Conservation (phyloP, 495 filamentous ascomycete genomes). For the Aspergillus kassunensis region DNA sequence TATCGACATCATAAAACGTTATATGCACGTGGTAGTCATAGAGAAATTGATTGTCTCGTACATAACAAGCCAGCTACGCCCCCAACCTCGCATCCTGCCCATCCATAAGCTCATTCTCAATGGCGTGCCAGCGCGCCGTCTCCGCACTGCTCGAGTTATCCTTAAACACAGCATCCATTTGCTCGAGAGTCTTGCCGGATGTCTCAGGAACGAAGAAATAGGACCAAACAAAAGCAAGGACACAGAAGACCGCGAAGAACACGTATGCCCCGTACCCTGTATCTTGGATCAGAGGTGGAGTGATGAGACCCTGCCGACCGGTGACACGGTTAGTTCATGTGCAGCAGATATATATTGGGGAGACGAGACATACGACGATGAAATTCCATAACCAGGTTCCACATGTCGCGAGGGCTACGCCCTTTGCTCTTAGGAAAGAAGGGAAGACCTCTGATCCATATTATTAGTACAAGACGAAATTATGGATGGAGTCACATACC, state of each 20-base stretch:
- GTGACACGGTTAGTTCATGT: background rate
- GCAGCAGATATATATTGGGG: background rate
- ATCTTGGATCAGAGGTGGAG: slow-evolving; percentile 50
- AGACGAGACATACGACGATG: slow-evolving; percentile 39
- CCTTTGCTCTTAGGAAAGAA: slow-evolving; percentile 49
- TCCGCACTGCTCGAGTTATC: slow-evolving; percentile 42
- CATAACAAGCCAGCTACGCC: no score
- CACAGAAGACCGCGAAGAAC: slow-evolving; percentile 57
- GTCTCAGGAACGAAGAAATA: slow-evolving; percentile 56
- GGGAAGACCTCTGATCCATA: slow-evolving; percentile 43
- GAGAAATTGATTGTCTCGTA: no score
- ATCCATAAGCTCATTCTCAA: slow-evolving; percentile 35
- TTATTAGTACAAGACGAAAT: no score
- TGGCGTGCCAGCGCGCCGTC: slow-evolving; percentile 31
- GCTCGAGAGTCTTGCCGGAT: slow-evolving; percentile 54
- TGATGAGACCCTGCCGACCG: slow-evolving; percentile 48
- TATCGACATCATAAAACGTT: no score
- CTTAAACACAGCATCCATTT: slow-evolving; percentile 53
- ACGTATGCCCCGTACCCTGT: slow-evolving; percentile 53
- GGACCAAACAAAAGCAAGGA: slow-evolving; percentile 50
- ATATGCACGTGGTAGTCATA: no score
- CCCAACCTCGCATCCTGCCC: background rate
- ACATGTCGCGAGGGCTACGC: slow-evolving; percentile 49
- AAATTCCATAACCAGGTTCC: slow-evolving; percentile 58
- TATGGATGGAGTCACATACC: slow-evolving; percentile 19